phyloP scores from a whole-genome alignment of 441 rosid species.

The Pelargonium australe region DNA sequence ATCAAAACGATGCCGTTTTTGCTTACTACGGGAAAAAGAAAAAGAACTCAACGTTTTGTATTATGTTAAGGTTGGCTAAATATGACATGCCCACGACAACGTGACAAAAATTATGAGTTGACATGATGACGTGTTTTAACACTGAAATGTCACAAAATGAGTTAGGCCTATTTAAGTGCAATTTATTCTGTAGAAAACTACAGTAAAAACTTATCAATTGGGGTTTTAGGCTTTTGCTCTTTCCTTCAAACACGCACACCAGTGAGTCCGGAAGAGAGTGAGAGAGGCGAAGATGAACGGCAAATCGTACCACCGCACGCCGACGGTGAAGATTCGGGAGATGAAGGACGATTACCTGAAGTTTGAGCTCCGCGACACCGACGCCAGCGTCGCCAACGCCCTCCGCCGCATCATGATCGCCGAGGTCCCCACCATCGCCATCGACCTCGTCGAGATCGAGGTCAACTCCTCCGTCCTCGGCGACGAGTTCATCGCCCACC shows the following conservation, averaged over 20 bases:
- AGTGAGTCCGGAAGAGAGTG: too few relatives aligned
- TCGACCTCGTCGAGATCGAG: constrained; percentile 91
- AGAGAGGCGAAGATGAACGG: constrained; percentile 44
- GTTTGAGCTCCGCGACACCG: constrained; percentile 91
- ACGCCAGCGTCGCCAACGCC: constrained; percentile 87
- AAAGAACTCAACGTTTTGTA: too few relatives aligned
- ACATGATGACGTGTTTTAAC: too few relatives aligned
- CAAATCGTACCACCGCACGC: constrained; percentile 77
- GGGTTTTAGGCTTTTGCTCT: background rate
- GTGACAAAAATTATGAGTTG: too few relatives aligned
- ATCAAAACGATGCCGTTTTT: too few relatives aligned
- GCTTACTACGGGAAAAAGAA: too few relatives aligned
- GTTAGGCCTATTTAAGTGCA: too few relatives aligned
- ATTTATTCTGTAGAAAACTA: too few relatives aligned
- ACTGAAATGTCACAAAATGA: too few relatives aligned
- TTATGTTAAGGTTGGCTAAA: too few relatives aligned
- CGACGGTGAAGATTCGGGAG: constrained; percentile 70
- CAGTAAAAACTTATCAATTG: background rate
- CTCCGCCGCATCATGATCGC: constrained; percentile 94
- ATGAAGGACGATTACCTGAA: constrained; percentile 69
- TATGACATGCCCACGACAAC: too few relatives aligned
- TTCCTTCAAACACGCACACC: too few relatives aligned
- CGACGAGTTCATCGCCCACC: constrained; percentile 96
- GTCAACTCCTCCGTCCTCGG: constrained; percentile 84
- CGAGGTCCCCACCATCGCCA: constrained; percentile 88